These are phyloP conservation scores for Pulicaria dysenterica DNA, from an alignment of 129 eudicot species.

Conservation along the genomic window DNA sequence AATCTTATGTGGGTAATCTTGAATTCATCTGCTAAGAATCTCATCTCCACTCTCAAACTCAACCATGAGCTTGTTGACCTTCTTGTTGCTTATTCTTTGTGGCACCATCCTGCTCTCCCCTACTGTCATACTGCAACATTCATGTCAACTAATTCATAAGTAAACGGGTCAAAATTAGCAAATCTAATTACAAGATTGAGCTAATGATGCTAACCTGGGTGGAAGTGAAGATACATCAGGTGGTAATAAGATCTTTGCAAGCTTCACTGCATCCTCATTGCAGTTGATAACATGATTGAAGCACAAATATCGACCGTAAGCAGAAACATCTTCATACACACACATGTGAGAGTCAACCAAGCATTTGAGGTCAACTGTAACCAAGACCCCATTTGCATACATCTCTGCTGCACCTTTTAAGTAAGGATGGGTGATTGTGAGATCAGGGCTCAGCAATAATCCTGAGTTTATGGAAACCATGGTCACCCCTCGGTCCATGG, in stretches of 20 bases:
- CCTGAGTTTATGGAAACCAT: conserved; percentile 89
- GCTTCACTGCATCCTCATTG: conserved; percentile 60
- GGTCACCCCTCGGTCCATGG: conserved; percentile 91
- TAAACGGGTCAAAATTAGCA: background rate
- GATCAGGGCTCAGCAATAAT: conserved; percentile 53
- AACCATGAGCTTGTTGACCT: conserved; percentile 68
- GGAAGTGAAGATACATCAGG: conserved; percentile 48
- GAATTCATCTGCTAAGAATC: conserved; percentile 3
- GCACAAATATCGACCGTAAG: conserved; percentile 85
- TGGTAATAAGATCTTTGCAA: conserved; percentile 62
- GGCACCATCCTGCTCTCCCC: conserved; percentile 49
- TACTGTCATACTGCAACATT: conserved; percentile 39
- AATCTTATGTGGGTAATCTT: background rate
- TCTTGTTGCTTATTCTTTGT: conserved; percentile 82
- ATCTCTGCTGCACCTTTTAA: conserved; percentile 92
- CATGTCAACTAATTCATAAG: background rate
- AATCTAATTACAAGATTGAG: background rate
- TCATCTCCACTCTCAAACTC: conserved; percentile 44
- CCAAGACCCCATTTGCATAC: conserved; percentile 83
- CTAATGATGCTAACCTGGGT: conserved; percentile 44
- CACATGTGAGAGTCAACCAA: conserved; percentile 83
- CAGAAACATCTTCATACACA: conserved; percentile 75
- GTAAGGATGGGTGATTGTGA: conserved; percentile 73
- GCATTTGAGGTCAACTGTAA: conserved; percentile 71
- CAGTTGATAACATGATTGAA: conserved; percentile 69